A percentile compares a stretch with the other conserved stretches of the same genome.
Conservation (phyloP, 2,329 filamentous ascomycete genomes). For the Colletotrichum sublineola region DNA sequence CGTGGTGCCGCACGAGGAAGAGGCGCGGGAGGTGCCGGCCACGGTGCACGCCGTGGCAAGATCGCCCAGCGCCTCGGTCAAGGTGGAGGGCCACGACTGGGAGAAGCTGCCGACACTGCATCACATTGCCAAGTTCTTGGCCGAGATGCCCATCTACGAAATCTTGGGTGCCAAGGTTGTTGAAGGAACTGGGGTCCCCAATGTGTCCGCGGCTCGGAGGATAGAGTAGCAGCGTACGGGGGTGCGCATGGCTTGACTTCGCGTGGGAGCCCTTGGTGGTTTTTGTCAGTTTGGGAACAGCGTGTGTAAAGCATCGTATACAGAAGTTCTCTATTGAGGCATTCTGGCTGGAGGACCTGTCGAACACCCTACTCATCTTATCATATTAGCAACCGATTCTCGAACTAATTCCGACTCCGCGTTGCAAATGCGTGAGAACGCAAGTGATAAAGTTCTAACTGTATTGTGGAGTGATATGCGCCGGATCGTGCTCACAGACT, state of each 20-base stretch:
- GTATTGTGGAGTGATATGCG: not conserved
- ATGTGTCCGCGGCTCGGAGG: constrained; percentile 51
- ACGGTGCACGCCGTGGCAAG: constrained; percentile 51
- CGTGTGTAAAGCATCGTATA: not conserved
- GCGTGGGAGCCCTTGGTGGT: not conserved
- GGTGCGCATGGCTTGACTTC: not conserved
- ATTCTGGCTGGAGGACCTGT: not conserved
- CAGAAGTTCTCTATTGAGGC: not conserved
- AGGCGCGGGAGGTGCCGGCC: constrained; percentile 49
- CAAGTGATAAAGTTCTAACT: not conserved
- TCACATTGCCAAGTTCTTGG: constrained; percentile 65
- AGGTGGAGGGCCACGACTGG: constrained; percentile 65
- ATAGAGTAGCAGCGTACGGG: constrained; percentile 25
- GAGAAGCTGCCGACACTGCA: constrained; percentile 71
- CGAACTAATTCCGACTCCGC: not conserved
- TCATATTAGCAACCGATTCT: not conserved
- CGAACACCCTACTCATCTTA: not conserved
- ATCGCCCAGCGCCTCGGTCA: constrained; percentile 57
- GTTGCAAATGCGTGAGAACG: not conserved
- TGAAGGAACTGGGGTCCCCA: constrained; percentile 65
- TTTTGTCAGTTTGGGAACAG: no score
- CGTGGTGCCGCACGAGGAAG: constrained; percentile 53
- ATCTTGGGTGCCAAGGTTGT: constrained; percentile 68
- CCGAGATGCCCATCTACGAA: constrained; percentile 69
- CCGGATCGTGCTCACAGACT: not conserved